phyloP scores from a whole-genome alignment of 805 yeast genomes.

The Candida silvatica region DNA sequence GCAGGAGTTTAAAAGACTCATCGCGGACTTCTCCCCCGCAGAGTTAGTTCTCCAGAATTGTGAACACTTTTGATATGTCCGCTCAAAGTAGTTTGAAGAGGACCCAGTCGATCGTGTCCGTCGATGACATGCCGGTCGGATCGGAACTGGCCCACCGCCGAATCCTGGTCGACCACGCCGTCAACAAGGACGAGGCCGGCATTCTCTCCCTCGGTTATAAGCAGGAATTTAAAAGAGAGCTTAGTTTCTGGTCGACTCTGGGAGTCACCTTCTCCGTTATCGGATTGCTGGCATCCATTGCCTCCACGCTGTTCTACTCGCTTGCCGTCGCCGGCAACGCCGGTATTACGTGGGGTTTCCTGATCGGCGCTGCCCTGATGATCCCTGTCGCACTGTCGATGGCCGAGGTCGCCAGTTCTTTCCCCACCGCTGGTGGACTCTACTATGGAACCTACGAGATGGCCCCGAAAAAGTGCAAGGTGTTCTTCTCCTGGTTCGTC shows the following conservation, averaged over 20 bases:
- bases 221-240: constrained; percentile 58
- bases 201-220: constrained; percentile 53
- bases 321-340: constrained; percentile 54
- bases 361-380: constrained; percentile 47
- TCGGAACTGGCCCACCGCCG: constrained; percentile 17
- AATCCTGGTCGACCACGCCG: constrained; percentile 35
- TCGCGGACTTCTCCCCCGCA: too few relatives aligned
- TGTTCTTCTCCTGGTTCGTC: constrained; percentile 51
- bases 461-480: constrained; percentile 46
- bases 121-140: constrained; percentile 17
- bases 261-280: constrained; percentile 58
- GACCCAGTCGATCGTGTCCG: constrained; percentile 16
- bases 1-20: too few relatives aligned
- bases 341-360: constrained; percentile 58
- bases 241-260: constrained; percentile 46
- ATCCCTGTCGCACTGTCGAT: constrained; percentile 49
- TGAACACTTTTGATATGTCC: too few relatives aligned
- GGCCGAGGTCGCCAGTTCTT: constrained; percentile 59
- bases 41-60: too few relatives aligned
- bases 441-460: constrained; percentile 60
- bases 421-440: constrained; percentile 62
- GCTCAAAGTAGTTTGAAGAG: too few relatives aligned
- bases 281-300: constrained; percentile 58
- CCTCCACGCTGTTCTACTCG: constrained; percentile 54
- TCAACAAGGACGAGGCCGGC: constrained; percentile 42